Percentiles rank a stretch among this genome's conserved stretches.
phyloP scores from a whole-genome alignment of 164 flowering plant species.

The Vitis cinerea region DNA sequence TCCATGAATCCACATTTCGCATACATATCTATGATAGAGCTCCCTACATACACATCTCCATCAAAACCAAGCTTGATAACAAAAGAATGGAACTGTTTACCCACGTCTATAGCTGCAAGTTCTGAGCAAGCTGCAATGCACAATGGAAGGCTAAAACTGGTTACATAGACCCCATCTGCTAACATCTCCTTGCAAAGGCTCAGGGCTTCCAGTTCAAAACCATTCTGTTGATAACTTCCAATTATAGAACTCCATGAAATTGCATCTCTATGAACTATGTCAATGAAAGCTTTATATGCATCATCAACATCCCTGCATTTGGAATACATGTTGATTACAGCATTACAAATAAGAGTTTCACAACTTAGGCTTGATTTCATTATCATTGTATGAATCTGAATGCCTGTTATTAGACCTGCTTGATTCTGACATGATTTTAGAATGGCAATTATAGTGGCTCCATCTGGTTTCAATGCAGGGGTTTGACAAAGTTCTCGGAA shows the following conservation, averaged over 20 bases:
- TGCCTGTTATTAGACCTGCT: conserved; percentile 13
- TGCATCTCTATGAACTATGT: conserved; percentile 18
- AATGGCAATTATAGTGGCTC: conserved; percentile 20
- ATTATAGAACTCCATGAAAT: conserved; percentile 32
- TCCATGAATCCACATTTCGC: conserved; percentile 30
- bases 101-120: conserved; percentile 22
- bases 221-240: conserved; percentile 23
- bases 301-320: conserved; percentile 20
- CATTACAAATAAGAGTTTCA: conserved; percentile 20
- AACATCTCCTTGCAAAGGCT: conserved; percentile 29
- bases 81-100: conserved; percentile 27
- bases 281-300: conserved; percentile 17
- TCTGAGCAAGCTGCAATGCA: conserved; percentile 22
- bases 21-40: conserved; percentile 30
- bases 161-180: conserved; percentile 13
- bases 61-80: conserved; percentile 21
- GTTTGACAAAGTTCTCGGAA: conserved; percentile 15
- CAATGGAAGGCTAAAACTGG: conserved; percentile 20
- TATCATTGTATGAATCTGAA: conserved; percentile 26
- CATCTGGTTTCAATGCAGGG: conserved; percentile 17
- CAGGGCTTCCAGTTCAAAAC: conserved; percentile 25
- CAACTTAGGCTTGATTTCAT: conserved; percentile 8
- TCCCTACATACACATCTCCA: conserved; percentile 18
- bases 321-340: conserved; percentile 28
- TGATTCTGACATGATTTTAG: conserved; percentile 20